These are phyloP conservation scores for Botryosphaeria dothidea DNA, from an alignment of 2,329 filamentous ascomycete genomes.

Conservation along the genomic window DNA sequence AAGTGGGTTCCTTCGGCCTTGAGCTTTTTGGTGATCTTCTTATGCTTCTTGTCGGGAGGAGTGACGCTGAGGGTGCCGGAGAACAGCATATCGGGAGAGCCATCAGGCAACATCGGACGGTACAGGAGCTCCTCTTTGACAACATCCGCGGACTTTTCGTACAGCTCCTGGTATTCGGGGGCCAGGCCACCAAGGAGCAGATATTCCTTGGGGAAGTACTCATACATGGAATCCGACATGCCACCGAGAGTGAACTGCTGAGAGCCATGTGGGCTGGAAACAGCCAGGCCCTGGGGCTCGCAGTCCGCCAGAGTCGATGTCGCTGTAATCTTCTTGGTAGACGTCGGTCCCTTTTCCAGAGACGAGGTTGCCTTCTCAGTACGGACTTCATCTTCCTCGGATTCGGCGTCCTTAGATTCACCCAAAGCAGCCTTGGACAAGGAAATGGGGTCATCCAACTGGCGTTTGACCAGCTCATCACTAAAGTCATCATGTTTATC, in stretches of 20 bases:
- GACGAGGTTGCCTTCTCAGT: neutral
- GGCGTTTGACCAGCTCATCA: neutral
- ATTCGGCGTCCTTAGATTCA: no score
- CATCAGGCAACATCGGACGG: conserved; percentile 50
- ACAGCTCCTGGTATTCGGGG: conserved; percentile 54
- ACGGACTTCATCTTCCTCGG: conserved; percentile 12
- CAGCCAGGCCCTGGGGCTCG: conserved; percentile 14
- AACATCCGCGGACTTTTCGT: conserved; percentile 52
- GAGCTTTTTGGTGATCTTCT: conserved; percentile 25
- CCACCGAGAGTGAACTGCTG: conserved; percentile 38
- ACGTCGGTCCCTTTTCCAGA: neutral
- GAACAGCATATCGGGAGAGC: conserved; percentile 45
- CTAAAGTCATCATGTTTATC: conserved; percentile 1
- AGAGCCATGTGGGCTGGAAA: conserved; percentile 24
- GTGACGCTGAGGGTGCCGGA: conserved; percentile 21
- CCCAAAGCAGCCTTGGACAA: conserved; percentile 4
- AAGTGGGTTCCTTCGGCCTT: conserved; percentile 59
- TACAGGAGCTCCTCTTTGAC: conserved; percentile 49
- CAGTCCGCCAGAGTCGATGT: conserved; percentile 25
- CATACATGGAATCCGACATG: conserved; percentile 44
- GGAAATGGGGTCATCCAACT: conserved; percentile 8
- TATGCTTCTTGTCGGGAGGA: conserved; percentile 25
- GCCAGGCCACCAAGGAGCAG: conserved; percentile 49
- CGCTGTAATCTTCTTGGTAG: conserved; percentile 12
- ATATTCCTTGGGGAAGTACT: conserved; percentile 51